These are phyloP conservation scores for Cladosporium sp. DNA, from an alignment of 2,329 filamentous ascomycete species.

Conservation along the genomic window DNA sequence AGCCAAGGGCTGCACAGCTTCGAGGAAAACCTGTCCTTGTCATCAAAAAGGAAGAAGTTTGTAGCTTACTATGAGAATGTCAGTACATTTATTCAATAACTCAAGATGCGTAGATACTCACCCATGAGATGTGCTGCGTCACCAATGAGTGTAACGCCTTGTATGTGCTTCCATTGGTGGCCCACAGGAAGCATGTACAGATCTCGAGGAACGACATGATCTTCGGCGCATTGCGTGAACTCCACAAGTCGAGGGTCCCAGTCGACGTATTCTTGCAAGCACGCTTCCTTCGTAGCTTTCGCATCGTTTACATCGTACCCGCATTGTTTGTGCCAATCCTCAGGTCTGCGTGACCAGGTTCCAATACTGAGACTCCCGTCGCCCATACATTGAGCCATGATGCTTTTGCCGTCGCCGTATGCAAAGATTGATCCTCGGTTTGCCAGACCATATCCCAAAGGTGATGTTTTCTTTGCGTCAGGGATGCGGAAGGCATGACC, in stretches of 20 bases:
- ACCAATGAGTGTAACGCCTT: slow-evolving; percentile 43
- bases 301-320: slow-evolving; percentile 30
- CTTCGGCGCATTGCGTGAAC: slow-evolving; percentile 31
- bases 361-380: slow-evolving; percentile 37
- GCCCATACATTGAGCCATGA: slow-evolving; percentile 37
- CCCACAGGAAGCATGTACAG: slow-evolving; percentile 45
- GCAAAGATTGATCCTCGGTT: slow-evolving; percentile 37
- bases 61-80: slow-evolving; percentile 29
- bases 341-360: slow-evolving; percentile 27
- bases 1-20: background rate
- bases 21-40: background rate
- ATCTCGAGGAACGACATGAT: slow-evolving; percentile 29
- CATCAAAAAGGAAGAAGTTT: background rate
- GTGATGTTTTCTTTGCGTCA: slow-evolving; percentile 28
- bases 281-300: slow-evolving; percentile 23
- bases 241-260: slow-evolving; percentile 36
- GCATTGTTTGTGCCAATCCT: slow-evolving; percentile 30
- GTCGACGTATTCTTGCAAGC: slow-evolving; percentile 30
- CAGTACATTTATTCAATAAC: slow-evolving; percentile 21
- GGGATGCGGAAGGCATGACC: slow-evolving; percentile 37
- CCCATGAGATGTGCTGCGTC: slow-evolving; percentile 44
- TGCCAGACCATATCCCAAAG: slow-evolving; percentile 31
- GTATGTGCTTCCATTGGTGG: slow-evolving; percentile 38
- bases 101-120: background rate
- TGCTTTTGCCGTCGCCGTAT: slow-evolving; percentile 32